Evolutionary conservation across 2,329 filamentous ascomycete genomes (phyloP), one percentile per base, ranked within the genome.

Genomic region (Aspergillus brunneoviolaceus): DNA sequence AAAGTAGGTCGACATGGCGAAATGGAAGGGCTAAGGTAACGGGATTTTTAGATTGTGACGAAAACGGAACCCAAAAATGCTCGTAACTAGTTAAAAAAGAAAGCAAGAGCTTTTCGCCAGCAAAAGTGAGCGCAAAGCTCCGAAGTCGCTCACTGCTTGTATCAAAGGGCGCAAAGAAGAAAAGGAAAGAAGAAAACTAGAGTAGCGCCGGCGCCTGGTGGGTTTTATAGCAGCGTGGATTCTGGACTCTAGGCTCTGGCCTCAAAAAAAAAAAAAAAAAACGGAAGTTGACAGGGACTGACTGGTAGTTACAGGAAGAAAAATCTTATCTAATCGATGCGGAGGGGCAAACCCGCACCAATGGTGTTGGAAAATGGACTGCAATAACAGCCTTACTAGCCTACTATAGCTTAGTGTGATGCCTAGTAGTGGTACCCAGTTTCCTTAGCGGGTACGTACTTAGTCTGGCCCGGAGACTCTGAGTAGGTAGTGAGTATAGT

Each of bases 121-220:
- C 56, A 58, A 49, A 49, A 31, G 56, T 58, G 56, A 58, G 51
- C 56, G 56, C 56, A 58, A 58, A 58, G 56, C 56, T 49, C 56
- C 29, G 29, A 58, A 58, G 50, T 58, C 56, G 56, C 51, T 58
- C 56, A 58, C 56, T 58, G 56, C 56, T 39, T 48, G 27, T 29
- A 55, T 21, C 51, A 19, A 45, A 51, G 56, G 50, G 56, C 56
- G 53, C 52, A 53, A 45, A 58, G 53, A 23, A 35, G 35, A 49
- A 58, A n/a, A 54, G 42, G 27, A 53, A 35, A 48, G 25, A 58
- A 49, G 21, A 51, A 51, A 51, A 29, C 7, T n/a, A 3, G 39
- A 42, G 19, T 21, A 11, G 52, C n/a, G 16, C 14, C 25, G 10
- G 16, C 14, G 23, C 12, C 12, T 5, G 52, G 48, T n/a, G 27